These are phyloP conservation scores for Nigrograna mackinnonii DNA, from an alignment of 2,329 filamentous ascomycete genomes.

Conservation along the genomic window DNA sequence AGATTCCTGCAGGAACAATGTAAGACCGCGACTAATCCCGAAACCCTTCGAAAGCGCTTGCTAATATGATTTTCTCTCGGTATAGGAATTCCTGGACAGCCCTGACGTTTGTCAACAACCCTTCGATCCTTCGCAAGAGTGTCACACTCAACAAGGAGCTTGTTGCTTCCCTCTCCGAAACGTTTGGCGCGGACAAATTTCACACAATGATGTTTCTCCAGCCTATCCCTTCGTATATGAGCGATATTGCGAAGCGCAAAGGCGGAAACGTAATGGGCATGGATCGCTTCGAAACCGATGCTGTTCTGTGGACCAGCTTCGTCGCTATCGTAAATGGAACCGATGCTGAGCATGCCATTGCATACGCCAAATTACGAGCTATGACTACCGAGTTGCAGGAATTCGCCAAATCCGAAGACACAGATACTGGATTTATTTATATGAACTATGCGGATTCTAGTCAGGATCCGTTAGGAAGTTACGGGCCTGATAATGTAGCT, in stretches of 20 bases:
- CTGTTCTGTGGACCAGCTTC: too few species aligned
- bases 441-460: slow-evolving; percentile 53
- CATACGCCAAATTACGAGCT: too few species aligned
- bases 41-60: not conserved
- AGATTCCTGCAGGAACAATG: not conserved
- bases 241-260: not conserved
- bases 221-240: not conserved
- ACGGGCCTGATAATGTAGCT: slow-evolving; percentile 41
- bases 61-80: not conserved
- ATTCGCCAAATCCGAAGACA: slow-evolving; percentile 18
- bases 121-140: not conserved
- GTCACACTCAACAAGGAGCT: not conserved
- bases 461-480: slow-evolving; percentile 47
- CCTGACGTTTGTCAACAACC: not conserved
- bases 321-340: too few species aligned
- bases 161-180: not conserved
- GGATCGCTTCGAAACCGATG: too few species aligned
- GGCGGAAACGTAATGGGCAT: not conserved
- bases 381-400: too few species aligned
- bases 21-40: not conserved
- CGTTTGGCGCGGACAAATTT: not conserved
- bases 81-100: not conserved
- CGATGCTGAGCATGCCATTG: too few species aligned
- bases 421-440: slow-evolving; percentile 42
- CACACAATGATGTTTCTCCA: not conserved